Conservation (phyloP, 2,329 filamentous ascomycete species). For the Cordyceps fumosorosea region DNA sequence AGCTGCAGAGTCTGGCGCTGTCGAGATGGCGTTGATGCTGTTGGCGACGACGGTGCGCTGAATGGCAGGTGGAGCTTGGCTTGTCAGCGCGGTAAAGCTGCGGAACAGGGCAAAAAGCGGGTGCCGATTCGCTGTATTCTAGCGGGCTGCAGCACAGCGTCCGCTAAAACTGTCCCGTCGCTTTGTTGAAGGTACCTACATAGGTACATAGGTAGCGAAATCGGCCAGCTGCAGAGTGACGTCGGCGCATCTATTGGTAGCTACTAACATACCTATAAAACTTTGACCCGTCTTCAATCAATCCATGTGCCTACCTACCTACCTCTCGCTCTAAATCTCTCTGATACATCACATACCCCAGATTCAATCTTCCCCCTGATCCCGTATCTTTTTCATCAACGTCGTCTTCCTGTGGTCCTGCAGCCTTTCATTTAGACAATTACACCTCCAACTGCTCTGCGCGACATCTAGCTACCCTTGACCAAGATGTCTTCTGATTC, state of each 20-base stretch:
- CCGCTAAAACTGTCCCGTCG: background rate
- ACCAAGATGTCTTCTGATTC: conserved; percentile 11
- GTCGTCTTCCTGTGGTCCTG: background rate
- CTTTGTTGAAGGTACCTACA: background rate
- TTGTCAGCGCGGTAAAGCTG: background rate
- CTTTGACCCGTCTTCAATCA: conserved; percentile 10
- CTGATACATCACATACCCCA: conserved; percentile 14
- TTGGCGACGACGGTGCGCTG: background rate
- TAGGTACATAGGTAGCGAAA: background rate
- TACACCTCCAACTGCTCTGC: background rate
- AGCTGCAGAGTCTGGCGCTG: background rate
- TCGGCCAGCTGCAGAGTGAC: conserved; percentile 2
- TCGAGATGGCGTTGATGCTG: background rate
- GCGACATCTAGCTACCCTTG: conserved; percentile 7
- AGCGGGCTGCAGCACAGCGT: background rate
- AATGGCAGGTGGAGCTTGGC: background rate
- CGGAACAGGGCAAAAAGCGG: conserved; percentile 1
- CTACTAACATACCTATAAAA: background rate
- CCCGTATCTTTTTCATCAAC: background rate
- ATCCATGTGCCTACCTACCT: background rate
- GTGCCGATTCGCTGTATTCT: background rate
- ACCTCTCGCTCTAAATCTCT: conserved; percentile 8
- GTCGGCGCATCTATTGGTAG: conserved; percentile 2
- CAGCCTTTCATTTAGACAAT: background rate
- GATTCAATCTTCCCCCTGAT: background rate